These are phyloP conservation scores for Leucocoprinus birnbaumii DNA, from an alignment of 768 basidiomycete species.

Conservation along the genomic window DNA sequence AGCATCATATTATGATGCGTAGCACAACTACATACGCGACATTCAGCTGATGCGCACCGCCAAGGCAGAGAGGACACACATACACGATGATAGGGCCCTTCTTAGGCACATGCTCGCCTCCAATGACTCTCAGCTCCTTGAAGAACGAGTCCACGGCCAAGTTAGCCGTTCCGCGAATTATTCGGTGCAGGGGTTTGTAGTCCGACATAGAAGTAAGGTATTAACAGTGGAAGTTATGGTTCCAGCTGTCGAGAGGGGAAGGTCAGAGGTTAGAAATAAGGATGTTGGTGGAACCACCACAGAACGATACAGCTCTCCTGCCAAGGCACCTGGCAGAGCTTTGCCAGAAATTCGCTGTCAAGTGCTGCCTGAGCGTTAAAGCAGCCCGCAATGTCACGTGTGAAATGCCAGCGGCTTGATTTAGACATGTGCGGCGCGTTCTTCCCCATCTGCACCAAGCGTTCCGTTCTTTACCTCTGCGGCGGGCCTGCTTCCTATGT, in stretches of 20 bases:
- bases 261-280: not conserved
- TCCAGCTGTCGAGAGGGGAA: not conserved
- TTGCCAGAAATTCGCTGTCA: constrained; percentile 4
- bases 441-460: not conserved
- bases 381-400: not conserved
- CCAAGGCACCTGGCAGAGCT: not conserved
- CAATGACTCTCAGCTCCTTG: constrained; percentile 81
- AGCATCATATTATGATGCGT: constrained; percentile 94
- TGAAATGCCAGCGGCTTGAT: too few species aligned
- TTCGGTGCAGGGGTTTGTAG: constrained; percentile 55
- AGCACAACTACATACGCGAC: constrained; percentile 21
- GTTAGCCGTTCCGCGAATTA: constrained; percentile 68
- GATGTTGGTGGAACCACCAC: not conserved
- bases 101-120: constrained; percentile 82
- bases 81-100: constrained; percentile 94
- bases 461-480: too few species aligned
- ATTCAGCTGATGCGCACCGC: not conserved
- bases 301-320: constrained; percentile 3
- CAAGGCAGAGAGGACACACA: constrained; percentile 26
- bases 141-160: constrained; percentile 87
- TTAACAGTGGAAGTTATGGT: not conserved
- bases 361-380: not conserved
- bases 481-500: too few species aligned
- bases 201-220: constrained; percentile 24
- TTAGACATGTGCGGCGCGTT: not conserved